Evolutionary conservation across 139 green algal genomes (phyloP).

Genomic region (Chlorella sp.): DNA sequence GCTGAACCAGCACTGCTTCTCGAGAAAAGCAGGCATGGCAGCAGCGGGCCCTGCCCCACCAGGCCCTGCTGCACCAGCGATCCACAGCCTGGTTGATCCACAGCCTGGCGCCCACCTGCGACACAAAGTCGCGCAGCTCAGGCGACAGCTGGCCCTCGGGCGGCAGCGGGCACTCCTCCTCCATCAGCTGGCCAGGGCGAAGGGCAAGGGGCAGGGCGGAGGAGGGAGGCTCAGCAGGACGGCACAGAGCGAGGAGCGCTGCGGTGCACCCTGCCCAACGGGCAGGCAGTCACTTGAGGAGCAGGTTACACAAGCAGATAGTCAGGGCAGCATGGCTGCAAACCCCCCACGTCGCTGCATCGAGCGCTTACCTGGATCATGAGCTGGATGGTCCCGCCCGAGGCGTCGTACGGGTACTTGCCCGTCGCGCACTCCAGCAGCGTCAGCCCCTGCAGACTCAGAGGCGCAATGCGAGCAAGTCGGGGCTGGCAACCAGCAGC

Average conservation of each 20-base stretch:
- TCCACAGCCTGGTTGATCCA: too few relatives aligned
- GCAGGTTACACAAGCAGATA: background rate
- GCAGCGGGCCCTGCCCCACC: too few relatives aligned
- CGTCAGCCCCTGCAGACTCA: conserved; percentile 69
- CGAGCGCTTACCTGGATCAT: conserved; percentile 69
- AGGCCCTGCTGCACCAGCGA: too few relatives aligned
- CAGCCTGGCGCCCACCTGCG: background rate
- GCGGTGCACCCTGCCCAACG: background rate
- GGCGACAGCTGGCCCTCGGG: conserved; percentile 40
- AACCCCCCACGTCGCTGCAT: background rate
- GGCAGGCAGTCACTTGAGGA: background rate
- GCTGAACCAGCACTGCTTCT: too few relatives aligned
- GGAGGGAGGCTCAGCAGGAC: background rate
- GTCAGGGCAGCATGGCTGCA: background rate
- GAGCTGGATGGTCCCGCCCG: conserved; percentile 72
- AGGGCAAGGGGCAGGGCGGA: background rate
- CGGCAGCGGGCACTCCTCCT: conserved; percentile 66
- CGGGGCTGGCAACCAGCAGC: too few relatives aligned
- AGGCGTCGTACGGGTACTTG: conserved; percentile 88
- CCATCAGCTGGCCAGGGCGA: conserved; percentile 58
- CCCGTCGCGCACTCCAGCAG: conserved; percentile 91
- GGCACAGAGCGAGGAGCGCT: background rate
- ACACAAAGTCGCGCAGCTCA: conserved; percentile 86
- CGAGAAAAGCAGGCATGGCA: too few relatives aligned
- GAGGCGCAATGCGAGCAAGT: too few relatives aligned